Evolutionary conservation across 192 early-diverging fungal genomes (phyloP), one percentile per base, ranked within the genome.

Genomic region (Irineochytrium annulatum): DNA sequence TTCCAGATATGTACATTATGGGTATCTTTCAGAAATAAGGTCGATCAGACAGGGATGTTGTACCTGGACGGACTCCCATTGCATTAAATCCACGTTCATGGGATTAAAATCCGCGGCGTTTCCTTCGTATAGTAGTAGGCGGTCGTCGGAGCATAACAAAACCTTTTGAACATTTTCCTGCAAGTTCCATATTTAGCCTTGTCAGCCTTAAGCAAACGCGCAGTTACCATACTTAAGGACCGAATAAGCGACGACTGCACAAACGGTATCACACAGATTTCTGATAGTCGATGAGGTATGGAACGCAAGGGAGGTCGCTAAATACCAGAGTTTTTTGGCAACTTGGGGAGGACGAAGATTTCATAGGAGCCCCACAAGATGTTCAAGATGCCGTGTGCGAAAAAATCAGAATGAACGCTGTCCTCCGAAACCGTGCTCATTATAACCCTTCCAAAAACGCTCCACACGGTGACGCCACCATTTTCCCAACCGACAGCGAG

Each of bases 391-490:
- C 44, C 54, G 31, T 13, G 37, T n/a, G n/a, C 37, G 37, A 26
- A 43, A 63, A 55, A 63, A 26, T 52, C 35, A 11, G 3, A 14
- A 35, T 51, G 39, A 44, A 56, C 34, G 3, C 35, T 41, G 65
- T 84, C 80, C 54, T 86, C 83, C 1, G 70, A 70, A 19, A 77
- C 63, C 0, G 85, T 79, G 41, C 74, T 72, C 45, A 83, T 80
- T 5, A 88, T 54, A 14, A 86, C 57, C 1, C 74, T 71, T 4
- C 90, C 90, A 60, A 82, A 92, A 3, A 85, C 83, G 70, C 87
- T 92, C 90, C 90, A 92, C 3, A 92, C 64, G 0, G 84, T 78
- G 20, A 89, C 60, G 13, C 90, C 88, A 30, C 82, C 82, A 54
- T 69, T 55, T 20, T 55, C 66, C 76, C 81, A 87, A 34, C 84